Evolutionary conservation across 1,284 basidiomycete species (phyloP).

Genomic region (Anthracocystis panici-leucophaei): DNA sequence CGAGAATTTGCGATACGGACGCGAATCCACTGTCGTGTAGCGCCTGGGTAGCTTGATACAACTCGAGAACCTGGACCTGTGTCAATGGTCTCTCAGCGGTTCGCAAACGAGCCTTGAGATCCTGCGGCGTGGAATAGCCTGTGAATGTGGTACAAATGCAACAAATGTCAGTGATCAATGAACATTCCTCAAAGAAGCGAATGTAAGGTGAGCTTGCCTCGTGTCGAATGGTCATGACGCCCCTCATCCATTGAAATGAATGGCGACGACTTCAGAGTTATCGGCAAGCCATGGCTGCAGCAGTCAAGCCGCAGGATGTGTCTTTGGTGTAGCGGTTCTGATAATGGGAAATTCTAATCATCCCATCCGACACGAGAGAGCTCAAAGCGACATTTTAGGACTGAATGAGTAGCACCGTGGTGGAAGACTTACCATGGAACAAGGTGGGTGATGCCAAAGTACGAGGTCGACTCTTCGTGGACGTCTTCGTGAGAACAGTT

Average conservation of each 20-base stretch:
- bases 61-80: constrained; percentile 5
- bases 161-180: constrained; percentile 2
- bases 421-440: constrained; percentile 25
- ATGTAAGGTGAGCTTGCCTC: neutral
- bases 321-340: constrained; percentile 58
- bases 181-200: neutral
- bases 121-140: constrained; percentile 18
- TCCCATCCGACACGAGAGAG: constrained; percentile 27
- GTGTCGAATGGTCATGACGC: constrained; percentile 48
- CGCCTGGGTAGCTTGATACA: constrained; percentile 10
- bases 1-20: constrained; percentile 22
- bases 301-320: constrained; percentile 44
- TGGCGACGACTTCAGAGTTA: constrained; percentile 47
- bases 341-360: constrained; percentile 50
- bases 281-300: constrained; percentile 44
- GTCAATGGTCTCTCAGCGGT: constrained; percentile 16
- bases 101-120: constrained; percentile 21
- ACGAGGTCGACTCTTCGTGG: constrained; percentile 5
- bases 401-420: neutral
- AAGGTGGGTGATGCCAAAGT: neutral
- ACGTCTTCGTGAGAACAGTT: neutral
- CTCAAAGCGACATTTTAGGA: neutral
- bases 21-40: constrained; percentile 13
- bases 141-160: neutral
- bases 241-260: constrained; percentile 12